These are phyloP conservation scores for Fusarium virguliforme DNA, from an alignment of 2,329 filamentous ascomycete genomes.

Conservation along the genomic window DNA sequence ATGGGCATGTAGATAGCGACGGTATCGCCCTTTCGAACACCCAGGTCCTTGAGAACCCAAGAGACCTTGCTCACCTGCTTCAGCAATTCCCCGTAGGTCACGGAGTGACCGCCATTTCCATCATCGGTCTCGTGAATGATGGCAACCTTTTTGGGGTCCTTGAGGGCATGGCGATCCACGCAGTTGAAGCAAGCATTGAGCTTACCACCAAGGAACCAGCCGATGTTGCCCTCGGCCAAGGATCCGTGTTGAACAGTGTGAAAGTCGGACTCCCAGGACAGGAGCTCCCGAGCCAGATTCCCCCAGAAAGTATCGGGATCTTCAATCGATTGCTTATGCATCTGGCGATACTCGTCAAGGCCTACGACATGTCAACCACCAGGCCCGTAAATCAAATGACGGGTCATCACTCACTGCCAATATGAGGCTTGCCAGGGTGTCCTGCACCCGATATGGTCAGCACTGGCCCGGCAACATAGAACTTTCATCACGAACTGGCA, in stretches of 20 bases:
- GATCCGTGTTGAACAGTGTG: slow-evolving; percentile 85
- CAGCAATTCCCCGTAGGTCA: slow-evolving; percentile 91
- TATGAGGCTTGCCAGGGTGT: slow-evolving; percentile 44
- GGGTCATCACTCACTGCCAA: slow-evolving; percentile 30
- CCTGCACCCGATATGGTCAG: slow-evolving; percentile 32
- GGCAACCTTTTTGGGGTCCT: slow-evolving; percentile 88
- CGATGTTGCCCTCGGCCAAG: slow-evolving; percentile 82
- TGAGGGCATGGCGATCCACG: slow-evolving; percentile 91
- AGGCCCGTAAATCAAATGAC: neutral
- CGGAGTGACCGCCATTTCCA: slow-evolving; percentile 83
- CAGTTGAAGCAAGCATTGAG: slow-evolving; percentile 97
- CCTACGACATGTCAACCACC: slow-evolving; percentile 54
- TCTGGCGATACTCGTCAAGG: slow-evolving; percentile 73
- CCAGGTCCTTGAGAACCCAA: slow-evolving; percentile 89
- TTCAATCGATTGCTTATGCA: slow-evolving; percentile 85
- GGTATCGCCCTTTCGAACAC: slow-evolving; percentile 93
- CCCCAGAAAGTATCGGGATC: slow-evolving; percentile 91
- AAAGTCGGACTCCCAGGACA: slow-evolving; percentile 91
- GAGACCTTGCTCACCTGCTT: slow-evolving; percentile 88
- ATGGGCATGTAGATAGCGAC: slow-evolving; percentile 96
- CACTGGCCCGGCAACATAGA: neutral
- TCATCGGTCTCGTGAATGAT: slow-evolving; percentile 98
- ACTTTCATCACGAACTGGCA: slow-evolving; percentile 32
- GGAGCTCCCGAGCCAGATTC: slow-evolving; percentile 83
- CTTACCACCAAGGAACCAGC: slow-evolving; percentile 92